phyloP scores from a whole-genome alignment of 164 flowering plant species.

The Santalum album region DNA sequence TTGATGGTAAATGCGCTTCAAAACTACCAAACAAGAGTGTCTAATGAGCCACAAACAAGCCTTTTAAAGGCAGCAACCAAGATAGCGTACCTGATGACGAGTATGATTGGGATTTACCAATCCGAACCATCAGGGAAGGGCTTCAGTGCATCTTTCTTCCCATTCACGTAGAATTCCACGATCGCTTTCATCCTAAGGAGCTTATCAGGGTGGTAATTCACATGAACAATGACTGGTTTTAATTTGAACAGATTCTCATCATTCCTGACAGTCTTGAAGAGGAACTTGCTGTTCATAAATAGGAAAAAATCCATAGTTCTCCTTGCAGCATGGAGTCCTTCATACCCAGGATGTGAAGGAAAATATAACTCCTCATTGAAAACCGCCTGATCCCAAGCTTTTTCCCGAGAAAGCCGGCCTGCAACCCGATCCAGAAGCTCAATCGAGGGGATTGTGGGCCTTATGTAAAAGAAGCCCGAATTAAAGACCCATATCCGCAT shows the following conservation, averaged over 20 bases:
- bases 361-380: neutral
- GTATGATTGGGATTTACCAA: neutral
- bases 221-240: neutral
- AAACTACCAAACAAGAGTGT: too few species aligned
- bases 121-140: neutral
- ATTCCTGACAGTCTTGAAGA: slow-evolving; percentile 1
- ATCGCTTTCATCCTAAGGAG: neutral
- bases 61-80: neutral
- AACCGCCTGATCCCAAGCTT: neutral
- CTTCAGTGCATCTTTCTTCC: neutral
- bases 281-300: neutral
- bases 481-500: neutral
- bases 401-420: neutral
- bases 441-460: neutral
- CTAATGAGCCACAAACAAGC: too few species aligned
- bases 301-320: slow-evolving; percentile 1
- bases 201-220: slow-evolving; percentile 1
- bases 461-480: neutral
- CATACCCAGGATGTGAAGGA: slow-evolving; percentile 1
- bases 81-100: neutral
- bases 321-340: neutral
- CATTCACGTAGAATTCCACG: neutral
- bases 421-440: neutral
- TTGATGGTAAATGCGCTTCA: too few species aligned
- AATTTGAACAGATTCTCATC: neutral